A percentile compares a stretch with the other conserved stretches of the same genome.
These are phyloP conservation scores for Mycogone perniciosa DNA, from an alignment of 2,329 filamentous ascomycete species.

Conservation along the genomic window DNA sequence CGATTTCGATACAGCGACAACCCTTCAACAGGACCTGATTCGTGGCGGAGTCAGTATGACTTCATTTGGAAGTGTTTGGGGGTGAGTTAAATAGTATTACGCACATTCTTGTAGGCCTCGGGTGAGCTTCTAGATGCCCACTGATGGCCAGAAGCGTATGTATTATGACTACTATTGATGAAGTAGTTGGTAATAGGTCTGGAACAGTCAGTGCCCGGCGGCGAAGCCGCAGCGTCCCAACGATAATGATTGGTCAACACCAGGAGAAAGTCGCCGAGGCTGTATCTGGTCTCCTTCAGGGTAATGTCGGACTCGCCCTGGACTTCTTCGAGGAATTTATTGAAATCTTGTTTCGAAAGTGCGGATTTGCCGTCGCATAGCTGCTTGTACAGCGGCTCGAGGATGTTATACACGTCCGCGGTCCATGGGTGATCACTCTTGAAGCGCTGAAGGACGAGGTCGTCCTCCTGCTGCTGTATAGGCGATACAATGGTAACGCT, in stretches of 20 bases:
- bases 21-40: slow-evolving; percentile 62
- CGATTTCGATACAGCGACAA: slow-evolving; percentile 89
- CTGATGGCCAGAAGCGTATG: slow-evolving; percentile 84
- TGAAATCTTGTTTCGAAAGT: slow-evolving; percentile 34
- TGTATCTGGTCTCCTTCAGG: slow-evolving; percentile 37
- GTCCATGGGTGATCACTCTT: slow-evolving; percentile 31
- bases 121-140: slow-evolving; percentile 70
- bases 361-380: slow-evolving; percentile 30
- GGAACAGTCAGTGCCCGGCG: slow-evolving; percentile 49
- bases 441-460: slow-evolving; percentile 15
- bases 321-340: slow-evolving; percentile 41
- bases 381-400: slow-evolving; percentile 42
- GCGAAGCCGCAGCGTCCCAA: slow-evolving; percentile 39
- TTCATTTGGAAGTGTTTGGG: too few relatives aligned
- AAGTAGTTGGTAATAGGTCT: slow-evolving; percentile 82
- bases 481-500: slow-evolving; percentile 27
- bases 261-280: slow-evolving; percentile 44
- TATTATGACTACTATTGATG: slow-evolving; percentile 93
- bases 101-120: slow-evolving; percentile 69
- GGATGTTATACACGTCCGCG: slow-evolving; percentile 41
- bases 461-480: not conserved
- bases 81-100: slow-evolving; percentile 22
- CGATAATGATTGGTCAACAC: slow-evolving; percentile 39
- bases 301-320: slow-evolving; percentile 39
- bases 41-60: not conserved